A percentile compares a stretch with the other conserved stretches of the same genome.
These are phyloP conservation scores for Moelleriella libera DNA, from an alignment of 2,329 filamentous ascomycete genomes.

Conservation along the genomic window DNA sequence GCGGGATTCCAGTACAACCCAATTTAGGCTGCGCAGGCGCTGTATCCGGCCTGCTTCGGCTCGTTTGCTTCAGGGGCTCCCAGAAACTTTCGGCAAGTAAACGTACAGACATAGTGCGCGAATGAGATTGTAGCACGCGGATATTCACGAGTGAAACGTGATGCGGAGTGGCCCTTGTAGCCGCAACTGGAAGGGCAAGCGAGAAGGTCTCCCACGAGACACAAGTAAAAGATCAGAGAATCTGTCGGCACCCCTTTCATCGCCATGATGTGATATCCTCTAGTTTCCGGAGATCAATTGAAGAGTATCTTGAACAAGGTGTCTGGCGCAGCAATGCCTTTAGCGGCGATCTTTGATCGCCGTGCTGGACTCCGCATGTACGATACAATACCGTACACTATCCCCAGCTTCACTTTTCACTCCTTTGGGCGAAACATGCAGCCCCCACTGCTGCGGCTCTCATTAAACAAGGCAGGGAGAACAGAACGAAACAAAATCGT, in stretches of 20 bases:
- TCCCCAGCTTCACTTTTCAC: neutral
- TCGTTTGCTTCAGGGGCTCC: too few relatives aligned
- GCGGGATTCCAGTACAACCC: constrained; percentile 9
- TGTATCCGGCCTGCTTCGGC: too few relatives aligned
- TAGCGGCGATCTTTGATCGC: neutral
- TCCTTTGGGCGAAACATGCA: neutral
- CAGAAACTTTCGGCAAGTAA: neutral
- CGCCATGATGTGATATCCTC: too few relatives aligned
- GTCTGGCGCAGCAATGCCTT: too few relatives aligned
- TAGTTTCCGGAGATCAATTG: too few relatives aligned
- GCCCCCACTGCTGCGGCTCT: neutral
- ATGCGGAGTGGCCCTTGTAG: constrained; percentile 1
- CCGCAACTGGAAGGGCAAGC: neutral
- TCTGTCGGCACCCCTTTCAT: too few relatives aligned
- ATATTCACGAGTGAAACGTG: too few relatives aligned
- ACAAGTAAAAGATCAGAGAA: too few relatives aligned
- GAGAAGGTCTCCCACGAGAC: too few relatives aligned
- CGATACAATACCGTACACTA: neutral
- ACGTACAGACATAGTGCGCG: too few relatives aligned
- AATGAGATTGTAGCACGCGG: too few relatives aligned
- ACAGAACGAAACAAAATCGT: neutral
- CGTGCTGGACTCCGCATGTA: neutral
- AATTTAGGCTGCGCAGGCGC: neutral
- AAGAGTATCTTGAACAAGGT: too few relatives aligned
- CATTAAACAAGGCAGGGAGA: neutral